These are phyloP conservation scores for Zymoseptoria passerinii DNA, from an alignment of 2,329 filamentous ascomycete species.

Conservation along the genomic window DNA sequence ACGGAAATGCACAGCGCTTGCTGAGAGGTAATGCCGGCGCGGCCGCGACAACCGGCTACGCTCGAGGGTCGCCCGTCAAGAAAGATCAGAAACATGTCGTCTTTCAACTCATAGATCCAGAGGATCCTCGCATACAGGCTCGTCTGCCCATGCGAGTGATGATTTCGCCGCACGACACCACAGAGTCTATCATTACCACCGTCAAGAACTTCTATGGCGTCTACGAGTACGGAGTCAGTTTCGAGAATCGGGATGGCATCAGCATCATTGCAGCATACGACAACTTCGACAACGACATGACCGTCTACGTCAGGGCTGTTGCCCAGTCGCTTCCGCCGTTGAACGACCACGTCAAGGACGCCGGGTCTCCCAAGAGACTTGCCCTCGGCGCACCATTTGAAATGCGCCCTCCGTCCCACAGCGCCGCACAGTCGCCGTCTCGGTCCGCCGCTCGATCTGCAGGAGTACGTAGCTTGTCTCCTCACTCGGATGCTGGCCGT, in stretches of 20 bases:
- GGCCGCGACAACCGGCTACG: conserved; percentile 16
- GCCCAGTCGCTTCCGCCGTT: conserved; percentile 15
- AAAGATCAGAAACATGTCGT: conserved; percentile 60
- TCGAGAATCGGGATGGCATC: conserved; percentile 82
- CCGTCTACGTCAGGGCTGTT: conserved; percentile 68
- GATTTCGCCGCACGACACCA: conserved; percentile 92
- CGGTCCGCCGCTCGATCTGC: conserved; percentile 63
- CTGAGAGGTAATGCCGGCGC: conserved; percentile 13
- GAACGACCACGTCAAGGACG: conserved; percentile 20
- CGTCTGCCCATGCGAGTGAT: conserved; percentile 78
- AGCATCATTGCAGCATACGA: conserved; percentile 93
- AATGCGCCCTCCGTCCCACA: conserved; percentile 52
- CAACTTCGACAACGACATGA: conserved; percentile 88
- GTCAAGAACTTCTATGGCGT: conserved; percentile 99
- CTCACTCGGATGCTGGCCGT: conserved; percentile 56
- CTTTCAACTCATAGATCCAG: conserved; percentile 59
- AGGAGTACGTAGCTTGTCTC: conserved; percentile 71
- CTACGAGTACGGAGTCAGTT: conserved; percentile 84
- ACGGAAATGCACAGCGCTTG: conserved; percentile 13
- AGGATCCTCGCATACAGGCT: conserved; percentile 40
- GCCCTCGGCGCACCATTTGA: conserved; percentile 57
- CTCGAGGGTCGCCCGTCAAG: conserved; percentile 27
- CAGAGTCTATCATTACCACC: conserved; percentile 93
- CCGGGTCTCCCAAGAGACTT: conserved; percentile 43
- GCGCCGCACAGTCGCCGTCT: conserved; percentile 54